Conservation (phyloP, 768 basidiomycete species). For the Glaciozyma antarctica region DNA sequence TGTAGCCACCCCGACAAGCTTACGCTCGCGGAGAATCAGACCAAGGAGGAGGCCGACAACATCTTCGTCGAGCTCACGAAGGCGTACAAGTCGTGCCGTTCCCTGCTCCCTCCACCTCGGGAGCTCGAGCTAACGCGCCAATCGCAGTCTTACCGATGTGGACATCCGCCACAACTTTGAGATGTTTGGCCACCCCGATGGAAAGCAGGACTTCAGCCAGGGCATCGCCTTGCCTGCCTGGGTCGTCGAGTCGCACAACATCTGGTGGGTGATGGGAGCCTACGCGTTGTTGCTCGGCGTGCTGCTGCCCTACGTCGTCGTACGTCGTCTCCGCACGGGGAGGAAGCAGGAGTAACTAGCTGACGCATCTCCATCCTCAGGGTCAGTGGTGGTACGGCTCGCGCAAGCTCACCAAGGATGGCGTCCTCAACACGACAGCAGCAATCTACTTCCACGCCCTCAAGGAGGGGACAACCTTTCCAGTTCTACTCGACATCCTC, state of each 20-base stretch:
- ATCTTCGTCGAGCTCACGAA: constrained; percentile 90
- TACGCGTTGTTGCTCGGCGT: constrained; percentile 85
- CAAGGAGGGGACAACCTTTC: constrained; percentile 65
- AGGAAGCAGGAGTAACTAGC: neutral
- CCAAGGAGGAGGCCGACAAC: constrained; percentile 71
- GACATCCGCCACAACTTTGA: constrained; percentile 81
- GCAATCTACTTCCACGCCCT: constrained; percentile 77
- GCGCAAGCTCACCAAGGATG: constrained; percentile 81
- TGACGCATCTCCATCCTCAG: constrained; percentile 38
- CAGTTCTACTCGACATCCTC: constrained; percentile 62
- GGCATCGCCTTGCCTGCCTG: constrained; percentile 90
- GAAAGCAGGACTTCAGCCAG: constrained; percentile 85
- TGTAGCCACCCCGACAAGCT: constrained; percentile 94
- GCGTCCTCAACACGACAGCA: constrained; percentile 68
- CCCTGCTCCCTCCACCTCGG: neutral
- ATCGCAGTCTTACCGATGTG: constrained; percentile 71
- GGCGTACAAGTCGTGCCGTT: constrained; percentile 76
- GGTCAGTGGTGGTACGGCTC: constrained; percentile 97
- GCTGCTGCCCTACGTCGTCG: constrained; percentile 74
- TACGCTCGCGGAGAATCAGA: constrained; percentile 67
- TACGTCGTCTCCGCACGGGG: constrained; percentile 35
- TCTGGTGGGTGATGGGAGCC: constrained; percentile 74
- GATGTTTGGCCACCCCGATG: constrained; percentile 87
- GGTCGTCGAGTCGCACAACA: constrained; percentile 87
- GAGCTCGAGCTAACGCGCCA: neutral